Percentiles rank a stretch among this genome's conserved stretches.
phyloP scores from a whole-genome alignment of 768 basidiomycete species.

The Xerocomellus amylosporus region DNA sequence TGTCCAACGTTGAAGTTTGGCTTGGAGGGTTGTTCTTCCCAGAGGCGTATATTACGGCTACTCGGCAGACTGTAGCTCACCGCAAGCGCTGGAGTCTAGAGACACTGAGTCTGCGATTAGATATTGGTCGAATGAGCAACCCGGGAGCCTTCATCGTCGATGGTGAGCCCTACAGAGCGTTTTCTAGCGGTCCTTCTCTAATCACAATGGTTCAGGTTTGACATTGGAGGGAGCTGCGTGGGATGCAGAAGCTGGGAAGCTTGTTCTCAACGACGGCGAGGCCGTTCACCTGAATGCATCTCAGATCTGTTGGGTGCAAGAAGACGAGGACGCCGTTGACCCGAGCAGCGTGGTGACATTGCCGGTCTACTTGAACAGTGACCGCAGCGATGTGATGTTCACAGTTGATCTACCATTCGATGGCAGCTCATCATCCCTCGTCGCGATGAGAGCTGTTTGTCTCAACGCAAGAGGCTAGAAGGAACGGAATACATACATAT shows the following conservation, averaged over 20 bases:
- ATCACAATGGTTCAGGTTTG: conserved; percentile 53
- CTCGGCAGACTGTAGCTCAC: conserved; percentile 93
- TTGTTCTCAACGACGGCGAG: conserved; percentile 84
- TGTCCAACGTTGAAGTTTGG: conserved; percentile 79
- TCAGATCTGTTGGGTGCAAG: conserved; percentile 84
- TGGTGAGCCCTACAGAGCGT: conserved; percentile 50
- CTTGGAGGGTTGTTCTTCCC: conserved; percentile 95
- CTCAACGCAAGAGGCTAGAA: conserved; percentile 72
- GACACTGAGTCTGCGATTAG: conserved; percentile 74
- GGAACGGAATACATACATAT: background rate
- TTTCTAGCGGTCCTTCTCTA: background rate
- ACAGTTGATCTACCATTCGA: conserved; percentile 84
- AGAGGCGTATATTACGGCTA: conserved; percentile 94
- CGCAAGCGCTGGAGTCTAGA: conserved; percentile 91
- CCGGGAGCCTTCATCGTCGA: conserved; percentile 82
- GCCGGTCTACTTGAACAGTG: conserved; percentile 90
- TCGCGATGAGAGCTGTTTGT: conserved; percentile 87
- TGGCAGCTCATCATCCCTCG: conserved; percentile 58
- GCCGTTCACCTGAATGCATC: conserved; percentile 75
- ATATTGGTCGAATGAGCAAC: conserved; percentile 77
- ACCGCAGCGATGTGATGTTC: conserved; percentile 88
- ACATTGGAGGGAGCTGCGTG: conserved; percentile 85
- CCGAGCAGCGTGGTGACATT: conserved; percentile 60
- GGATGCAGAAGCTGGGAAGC: conserved; percentile 48
- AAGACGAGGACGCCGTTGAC: conserved; percentile 35